A percentile compares a stretch with the other conserved stretches of the same genome.
Evolutionary conservation across 352 stramenopile genomes (phyloP).

Genomic region (Halophytophthora batemanensis): DNA sequence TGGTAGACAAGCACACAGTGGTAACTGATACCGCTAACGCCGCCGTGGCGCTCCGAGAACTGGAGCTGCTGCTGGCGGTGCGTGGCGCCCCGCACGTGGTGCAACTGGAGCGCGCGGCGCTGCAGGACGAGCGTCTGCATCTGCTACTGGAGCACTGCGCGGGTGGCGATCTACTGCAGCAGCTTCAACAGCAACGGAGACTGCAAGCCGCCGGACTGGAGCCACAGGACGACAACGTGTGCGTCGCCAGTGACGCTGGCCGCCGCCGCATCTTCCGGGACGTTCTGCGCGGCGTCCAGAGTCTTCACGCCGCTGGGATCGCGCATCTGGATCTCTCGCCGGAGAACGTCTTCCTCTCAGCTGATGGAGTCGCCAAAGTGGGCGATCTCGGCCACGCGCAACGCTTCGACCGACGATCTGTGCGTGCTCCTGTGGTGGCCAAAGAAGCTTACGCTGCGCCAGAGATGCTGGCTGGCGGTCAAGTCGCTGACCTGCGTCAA

Average conservation of each 20-base stretch:
- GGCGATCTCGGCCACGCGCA: conserved; percentile 90
- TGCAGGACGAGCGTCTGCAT: conserved; percentile 57
- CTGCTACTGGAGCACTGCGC: conserved; percentile 66
- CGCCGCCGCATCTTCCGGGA: conserved; percentile 51
- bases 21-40: conserved; percentile 37
- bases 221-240: conserved; percentile 26
- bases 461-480: conserved; percentile 36
- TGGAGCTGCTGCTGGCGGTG: conserved; percentile 65
- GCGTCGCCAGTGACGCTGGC: conserved; percentile 22
- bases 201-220: conserved; percentile 38
- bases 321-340: conserved; percentile 93
- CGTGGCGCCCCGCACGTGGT: conserved; percentile 36
- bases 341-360: conserved; percentile 93
- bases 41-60: conserved; percentile 48
- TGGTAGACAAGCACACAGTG: conserved; percentile 65
- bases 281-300: conserved; percentile 83
- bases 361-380: conserved; percentile 68
- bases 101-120: conserved; percentile 37
- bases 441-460: conserved; percentile 72
- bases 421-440: conserved; percentile 29
- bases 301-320: conserved; percentile 83
- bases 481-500: conserved; percentile 45
- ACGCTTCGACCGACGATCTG: conserved; percentile 20
- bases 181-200: conserved; percentile 47
- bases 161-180: conserved; percentile 53